A percentile compares a stretch with the other conserved stretches of the same genome.
Conservation (phyloP, 2,329 filamentous ascomycete species). For the Dothideomycetes sp. region DNA sequence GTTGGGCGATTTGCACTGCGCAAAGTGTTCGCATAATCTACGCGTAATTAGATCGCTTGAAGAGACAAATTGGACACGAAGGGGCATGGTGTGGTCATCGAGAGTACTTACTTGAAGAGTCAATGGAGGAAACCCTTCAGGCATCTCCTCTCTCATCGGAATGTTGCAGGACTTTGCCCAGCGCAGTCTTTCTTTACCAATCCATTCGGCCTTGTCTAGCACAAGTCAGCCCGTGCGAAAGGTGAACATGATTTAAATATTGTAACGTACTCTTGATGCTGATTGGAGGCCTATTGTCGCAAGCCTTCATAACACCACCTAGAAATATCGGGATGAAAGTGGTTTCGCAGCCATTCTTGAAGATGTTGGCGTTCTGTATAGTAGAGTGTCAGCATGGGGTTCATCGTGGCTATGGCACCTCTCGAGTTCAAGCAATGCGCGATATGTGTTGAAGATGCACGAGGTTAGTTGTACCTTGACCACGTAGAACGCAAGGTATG, state of each 20-base stretch:
- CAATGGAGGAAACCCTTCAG: slow-evolving; percentile 41
- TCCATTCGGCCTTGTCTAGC: slow-evolving; percentile 49
- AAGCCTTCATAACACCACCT: slow-evolving; percentile 47
- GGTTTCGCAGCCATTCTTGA: slow-evolving; percentile 43
- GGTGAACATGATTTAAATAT: neutral
- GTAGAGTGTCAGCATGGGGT: slow-evolving; percentile 1
- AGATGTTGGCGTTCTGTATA: slow-evolving; percentile 42
- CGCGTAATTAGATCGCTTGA: neutral
- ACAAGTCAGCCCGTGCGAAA: neutral
- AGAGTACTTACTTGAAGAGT: slow-evolving; percentile 30
- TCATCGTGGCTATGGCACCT: no score
- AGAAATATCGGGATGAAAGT: slow-evolving; percentile 49
- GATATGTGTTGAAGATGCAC: neutral
- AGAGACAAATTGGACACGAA: slow-evolving; percentile 5
- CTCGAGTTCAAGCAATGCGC: neutral
- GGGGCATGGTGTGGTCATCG: slow-evolving; percentile 1
- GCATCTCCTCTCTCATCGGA: slow-evolving; percentile 35
- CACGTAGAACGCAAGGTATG: slow-evolving; percentile 48
- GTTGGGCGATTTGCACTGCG: slow-evolving; percentile 33
- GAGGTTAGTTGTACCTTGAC: slow-evolving; percentile 33
- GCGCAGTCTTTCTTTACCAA: slow-evolving; percentile 40
- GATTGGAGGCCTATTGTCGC: slow-evolving; percentile 43
- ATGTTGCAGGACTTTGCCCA: slow-evolving; percentile 44
- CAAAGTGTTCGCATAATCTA: slow-evolving; percentile 34
- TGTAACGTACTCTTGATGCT: slow-evolving; percentile 40